phyloP scores from a whole-genome alignment of 139 green algal species.

The Nannochloris sp. region DNA sequence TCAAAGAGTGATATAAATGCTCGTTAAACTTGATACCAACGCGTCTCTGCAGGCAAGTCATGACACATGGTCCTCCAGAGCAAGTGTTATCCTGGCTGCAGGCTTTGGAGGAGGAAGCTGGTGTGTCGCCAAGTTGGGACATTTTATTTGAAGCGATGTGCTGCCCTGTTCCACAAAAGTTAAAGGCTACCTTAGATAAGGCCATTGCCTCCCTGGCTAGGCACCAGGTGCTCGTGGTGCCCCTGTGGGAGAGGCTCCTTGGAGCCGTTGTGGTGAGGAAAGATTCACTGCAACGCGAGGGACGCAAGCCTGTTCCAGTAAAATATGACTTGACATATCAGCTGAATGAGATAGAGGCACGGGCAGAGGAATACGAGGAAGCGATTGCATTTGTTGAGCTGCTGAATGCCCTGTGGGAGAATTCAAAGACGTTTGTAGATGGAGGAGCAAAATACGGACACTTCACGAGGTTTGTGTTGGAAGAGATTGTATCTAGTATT shows the following conservation, averaged over 20 bases:
- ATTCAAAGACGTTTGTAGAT: constrained; percentile 23
- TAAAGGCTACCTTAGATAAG: constrained; percentile 43
- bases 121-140: constrained; percentile 50
- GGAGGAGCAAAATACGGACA: constrained; percentile 31
- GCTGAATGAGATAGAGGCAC: constrained; percentile 60
- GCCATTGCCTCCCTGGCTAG: constrained; percentile 37
- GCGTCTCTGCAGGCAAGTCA: constrained; percentile 19
- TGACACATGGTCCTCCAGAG: constrained; percentile 17
- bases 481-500: constrained; percentile 19
- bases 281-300: background rate
- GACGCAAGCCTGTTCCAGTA: background rate
- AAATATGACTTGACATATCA: constrained; percentile 52
- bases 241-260: constrained; percentile 54
- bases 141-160: constrained; percentile 74
- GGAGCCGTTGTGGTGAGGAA: constrained; percentile 38
- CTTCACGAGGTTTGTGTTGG: constrained; percentile 50
- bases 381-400: constrained; percentile 52
- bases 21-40: background rate
- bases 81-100: constrained; percentile 26
- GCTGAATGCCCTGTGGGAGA: constrained; percentile 51
- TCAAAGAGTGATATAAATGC: too few relatives aligned
- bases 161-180: constrained; percentile 51
- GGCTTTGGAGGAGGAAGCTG: constrained; percentile 28
- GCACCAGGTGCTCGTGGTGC: constrained; percentile 28
- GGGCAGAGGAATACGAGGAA: constrained; percentile 58